A percentile compares a stretch with the other conserved stretches of the same genome.
Evolutionary conservation across 306 rosid genomes (phyloP).

Genomic region (Hylodesmum podocarpum): DNA sequence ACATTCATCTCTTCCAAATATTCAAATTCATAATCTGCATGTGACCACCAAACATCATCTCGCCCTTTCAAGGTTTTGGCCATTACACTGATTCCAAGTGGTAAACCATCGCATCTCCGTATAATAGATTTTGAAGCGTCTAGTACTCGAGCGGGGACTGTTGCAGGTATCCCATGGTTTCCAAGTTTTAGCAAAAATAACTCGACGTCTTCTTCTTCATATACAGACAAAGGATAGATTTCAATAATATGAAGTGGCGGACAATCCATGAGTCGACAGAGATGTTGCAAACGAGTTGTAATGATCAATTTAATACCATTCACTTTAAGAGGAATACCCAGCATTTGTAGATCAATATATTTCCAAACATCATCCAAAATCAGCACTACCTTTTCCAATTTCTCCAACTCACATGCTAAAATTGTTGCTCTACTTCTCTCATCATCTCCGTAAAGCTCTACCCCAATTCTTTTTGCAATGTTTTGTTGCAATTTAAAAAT

Average conservation of each 20-base stretch:
- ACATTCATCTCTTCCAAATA: neutral
- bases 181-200: conserved; percentile 25
- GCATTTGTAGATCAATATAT: conserved; percentile 9
- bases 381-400: neutral
- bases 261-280: conserved; percentile 21
- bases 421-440: neutral
- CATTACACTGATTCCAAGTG: conserved; percentile 18
- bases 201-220: neutral
- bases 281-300: conserved; percentile 25
- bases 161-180: neutral
- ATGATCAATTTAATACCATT: conserved; percentile 32
- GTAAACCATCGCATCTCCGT: neutral
- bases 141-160: neutral
- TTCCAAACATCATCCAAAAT: conserved; percentile 47
- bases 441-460: conserved; percentile 6
- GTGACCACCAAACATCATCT: neutral
- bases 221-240: fast-evolving
- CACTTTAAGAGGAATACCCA: conserved; percentile 10
- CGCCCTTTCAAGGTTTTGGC: conserved; percentile 10
- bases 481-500: neutral
- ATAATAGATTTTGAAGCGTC: neutral
- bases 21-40: neutral
- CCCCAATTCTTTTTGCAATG: neutral
- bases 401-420: neutral
- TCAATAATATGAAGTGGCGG: neutral